Evolutionary conservation across 1,284 basidiomycete genomes (phyloP), one percentile per base, ranked within the genome.

Genomic region (Ceratobasidium sp.): DNA sequence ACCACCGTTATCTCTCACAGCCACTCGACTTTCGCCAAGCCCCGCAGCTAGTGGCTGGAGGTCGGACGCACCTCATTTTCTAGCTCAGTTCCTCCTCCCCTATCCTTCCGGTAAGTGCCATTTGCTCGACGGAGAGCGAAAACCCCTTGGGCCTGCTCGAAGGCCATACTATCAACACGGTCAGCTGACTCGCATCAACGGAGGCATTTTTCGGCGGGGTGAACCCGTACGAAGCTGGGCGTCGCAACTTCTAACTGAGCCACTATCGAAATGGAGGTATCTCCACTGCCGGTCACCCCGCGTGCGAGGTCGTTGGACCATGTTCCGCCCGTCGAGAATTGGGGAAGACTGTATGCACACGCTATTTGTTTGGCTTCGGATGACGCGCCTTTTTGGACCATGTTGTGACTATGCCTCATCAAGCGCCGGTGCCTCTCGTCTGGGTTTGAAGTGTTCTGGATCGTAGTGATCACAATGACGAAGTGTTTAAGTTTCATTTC

Each of bases 401-500:
- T n/a, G n/a, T n/a, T n/a, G n/a, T n/a, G n/a, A n/a, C n/a, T n/a
- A n/a, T n/a, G n/a, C n/a, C n/a, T n/a, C n/a, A n/a, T n/a, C 48
- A 51, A 51, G 41, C 48, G 48, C 48, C 48, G 48, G 48, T n/a
- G 22, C 48, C 48, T 51, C 22, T n/a, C 48, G 48, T 51, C 48
- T 51, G 48, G 48, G 48, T 51, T 51, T n/a, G 48, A 51, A 51
- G 6, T 51, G 48, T n/a, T 51, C 48, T n/a, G 16, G 48, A 51
- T 51, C 48, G 6, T 51, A n/a, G n/a, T n/a, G n/a, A n/a, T n/a
- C n/a, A n/a, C n/a, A 51, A 51, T 51, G 48, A 51, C 48, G 48
- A 51, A 6, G 48, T 51, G 48, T 51, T 51, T 51, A 51, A n/a
- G 48, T 51, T 51, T 51, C 48, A 51, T 51, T 51, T 51, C 48